Conservation (phyloP, 2,329 filamentous ascomycete genomes). For the Xylogone sp. region DNA sequence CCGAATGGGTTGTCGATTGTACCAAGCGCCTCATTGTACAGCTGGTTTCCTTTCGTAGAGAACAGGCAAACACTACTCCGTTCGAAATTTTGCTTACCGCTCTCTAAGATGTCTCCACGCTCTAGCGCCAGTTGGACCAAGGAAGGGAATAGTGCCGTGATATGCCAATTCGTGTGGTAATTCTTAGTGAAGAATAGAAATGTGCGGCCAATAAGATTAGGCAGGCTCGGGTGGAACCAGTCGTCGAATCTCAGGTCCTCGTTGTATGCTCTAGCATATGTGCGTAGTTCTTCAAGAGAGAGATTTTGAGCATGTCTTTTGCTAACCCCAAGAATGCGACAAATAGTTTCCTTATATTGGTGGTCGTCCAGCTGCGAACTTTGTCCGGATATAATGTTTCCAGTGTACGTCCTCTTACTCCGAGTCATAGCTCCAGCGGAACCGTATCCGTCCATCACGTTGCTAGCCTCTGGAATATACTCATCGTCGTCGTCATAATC, state of each 20-base stretch:
- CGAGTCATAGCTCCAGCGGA: not conserved
- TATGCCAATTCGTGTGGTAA: not conserved
- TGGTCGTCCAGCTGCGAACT: too few species aligned
- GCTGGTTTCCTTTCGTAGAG: not conserved
- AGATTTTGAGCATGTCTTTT: not conserved
- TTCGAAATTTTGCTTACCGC: not conserved
- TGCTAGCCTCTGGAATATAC: not conserved
- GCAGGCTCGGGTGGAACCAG: not conserved
- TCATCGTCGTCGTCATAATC: conserved; percentile 3
- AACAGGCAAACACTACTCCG: not conserved
- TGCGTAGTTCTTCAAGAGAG: conserved; percentile 8
- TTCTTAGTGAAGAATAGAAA: not conserved
- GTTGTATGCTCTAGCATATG: conserved; percentile 16
- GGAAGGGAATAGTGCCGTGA: not conserved
- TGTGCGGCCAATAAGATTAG: not conserved
- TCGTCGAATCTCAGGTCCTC: not conserved
- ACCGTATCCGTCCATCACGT: not conserved
- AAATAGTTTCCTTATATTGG: conserved; percentile 6
- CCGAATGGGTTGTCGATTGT: conserved; percentile 6
- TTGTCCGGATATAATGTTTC: too few species aligned
- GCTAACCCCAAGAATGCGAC: conserved; percentile 7
- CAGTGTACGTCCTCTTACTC: not conserved
- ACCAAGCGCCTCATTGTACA: conserved; percentile 6
- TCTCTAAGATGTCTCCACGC: conserved; percentile 7
- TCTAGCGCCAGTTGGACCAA: conserved; percentile 1